These are phyloP conservation scores for Aspergillus hancockii DNA, from an alignment of 495 filamentous ascomycete genomes.

Conservation along the genomic window DNA sequence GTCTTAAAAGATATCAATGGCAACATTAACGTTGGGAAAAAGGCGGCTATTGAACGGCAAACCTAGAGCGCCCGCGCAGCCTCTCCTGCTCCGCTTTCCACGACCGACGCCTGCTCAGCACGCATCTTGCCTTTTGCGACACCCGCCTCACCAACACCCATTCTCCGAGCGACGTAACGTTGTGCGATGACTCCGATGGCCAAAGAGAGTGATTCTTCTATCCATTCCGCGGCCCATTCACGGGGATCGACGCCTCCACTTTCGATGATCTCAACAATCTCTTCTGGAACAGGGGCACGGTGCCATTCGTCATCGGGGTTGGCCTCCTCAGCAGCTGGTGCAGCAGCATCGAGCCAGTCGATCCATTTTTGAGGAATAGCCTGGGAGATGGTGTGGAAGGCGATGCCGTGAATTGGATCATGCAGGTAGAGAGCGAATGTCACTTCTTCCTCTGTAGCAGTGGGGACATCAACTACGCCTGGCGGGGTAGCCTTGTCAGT, in stretches of 20 bases:
- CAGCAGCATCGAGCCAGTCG: conserved; percentile 83
- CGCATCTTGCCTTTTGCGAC: conserved; percentile 72
- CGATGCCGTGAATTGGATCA: conserved; percentile 89
- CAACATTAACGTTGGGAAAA: conserved; percentile 13
- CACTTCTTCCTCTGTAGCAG: conserved; percentile 59
- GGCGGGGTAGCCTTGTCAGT: conserved; percentile 57
- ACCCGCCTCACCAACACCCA: conserved; percentile 89
- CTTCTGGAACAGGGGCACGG: conserved; percentile 63
- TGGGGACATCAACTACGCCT: conserved; percentile 50
- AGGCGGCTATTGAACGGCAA: conserved; percentile 10
- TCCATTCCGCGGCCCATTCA: conserved; percentile 97
- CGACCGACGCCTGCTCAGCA: conserved; percentile 65
- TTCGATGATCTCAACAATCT: conserved; percentile 86
- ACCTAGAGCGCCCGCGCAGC: conserved; percentile 68
- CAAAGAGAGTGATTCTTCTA: conserved; percentile 84
- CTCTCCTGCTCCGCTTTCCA: conserved; percentile 78
- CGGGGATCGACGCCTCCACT: conserved; percentile 88
- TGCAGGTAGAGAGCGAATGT: conserved; percentile 89
- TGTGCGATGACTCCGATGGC: conserved; percentile 88
- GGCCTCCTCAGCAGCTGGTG: conserved; percentile 48
- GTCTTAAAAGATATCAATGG: neutral
- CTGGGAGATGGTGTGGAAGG: conserved; percentile 83
- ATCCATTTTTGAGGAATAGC: conserved; percentile 83
- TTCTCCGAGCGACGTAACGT: conserved; percentile 88
- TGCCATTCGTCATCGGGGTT: conserved; percentile 37